These are phyloP conservation scores for Phalaenopsis hybrid DNA, from an alignment of 116 monocot genomes.

Conservation along the genomic window DNA sequence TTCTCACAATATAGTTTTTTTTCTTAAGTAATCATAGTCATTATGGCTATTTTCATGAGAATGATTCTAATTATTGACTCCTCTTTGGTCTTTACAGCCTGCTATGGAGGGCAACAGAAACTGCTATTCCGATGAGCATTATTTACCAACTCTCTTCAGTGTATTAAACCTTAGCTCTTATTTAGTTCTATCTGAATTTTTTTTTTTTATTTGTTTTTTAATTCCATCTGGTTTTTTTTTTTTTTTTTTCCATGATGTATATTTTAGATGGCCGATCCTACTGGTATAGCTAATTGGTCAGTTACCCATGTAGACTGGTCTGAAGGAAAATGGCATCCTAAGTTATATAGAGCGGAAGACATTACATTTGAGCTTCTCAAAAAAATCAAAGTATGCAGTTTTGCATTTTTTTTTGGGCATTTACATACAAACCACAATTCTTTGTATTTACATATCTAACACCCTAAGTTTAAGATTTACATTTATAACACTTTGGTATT, in stretches of 20 bases:
- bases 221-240: background rate
- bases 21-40: background rate
- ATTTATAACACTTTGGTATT: too few species aligned
- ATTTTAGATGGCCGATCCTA: conserved; percentile 43
- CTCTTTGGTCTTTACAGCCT: conserved; percentile 26
- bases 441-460: too few species aligned
- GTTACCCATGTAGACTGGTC: conserved; percentile 80
- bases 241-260: too few species aligned
- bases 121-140: conserved; percentile 56
- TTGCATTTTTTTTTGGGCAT: too few species aligned
- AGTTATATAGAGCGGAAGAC: conserved; percentile 41
- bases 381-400: conserved; percentile 66
- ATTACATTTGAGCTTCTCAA: conserved; percentile 48
- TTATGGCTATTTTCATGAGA: background rate
- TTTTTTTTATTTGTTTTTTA: background rate
- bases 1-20: background rate
- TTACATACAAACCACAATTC: too few species aligned
- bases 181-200: background rate
- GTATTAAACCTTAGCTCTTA: conserved; percentile 6
- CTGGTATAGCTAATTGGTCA: conserved; percentile 70
- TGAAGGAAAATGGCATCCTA: conserved; percentile 81
- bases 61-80: background rate
- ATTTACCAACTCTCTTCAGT: conserved; percentile 43
- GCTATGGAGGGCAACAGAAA: conserved; percentile 37
- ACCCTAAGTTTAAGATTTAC: too few species aligned